A percentile compares a stretch with the other conserved stretches of the same genome.
Conservation (phyloP, 176 grass and related monocot species). For the Themeda triandra region DNA sequence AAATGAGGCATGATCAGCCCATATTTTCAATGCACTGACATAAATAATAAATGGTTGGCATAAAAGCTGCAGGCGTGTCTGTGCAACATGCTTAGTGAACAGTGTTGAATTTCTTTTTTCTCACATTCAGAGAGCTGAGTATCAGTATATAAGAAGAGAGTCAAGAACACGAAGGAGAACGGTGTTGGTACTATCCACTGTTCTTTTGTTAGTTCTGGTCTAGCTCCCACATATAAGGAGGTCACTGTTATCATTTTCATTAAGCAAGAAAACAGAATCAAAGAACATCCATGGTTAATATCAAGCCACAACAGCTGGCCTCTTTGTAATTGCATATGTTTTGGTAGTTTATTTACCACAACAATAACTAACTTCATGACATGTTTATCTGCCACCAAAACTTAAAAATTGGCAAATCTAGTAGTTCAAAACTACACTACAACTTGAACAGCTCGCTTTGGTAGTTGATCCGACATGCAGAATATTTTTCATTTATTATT, state of each 20-base stretch:
- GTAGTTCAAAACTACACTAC: slow-evolving; percentile 4
- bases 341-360: not conserved
- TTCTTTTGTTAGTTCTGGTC: not conserved
- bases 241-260: not conserved
- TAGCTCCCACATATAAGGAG: not conserved
- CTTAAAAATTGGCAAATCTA: not conserved
- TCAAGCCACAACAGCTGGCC: not conserved
- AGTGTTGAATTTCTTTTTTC: not conserved
- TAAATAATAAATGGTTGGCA: not conserved
- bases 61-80: not conserved
- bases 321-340: not conserved
- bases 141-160: not conserved
- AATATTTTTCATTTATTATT: slow-evolving; percentile 21
- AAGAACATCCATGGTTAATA: not conserved
- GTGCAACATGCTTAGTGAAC: not conserved
- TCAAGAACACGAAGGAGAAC: not conserved
- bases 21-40: not conserved
- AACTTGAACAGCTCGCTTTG: not conserved
- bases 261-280: not conserved
- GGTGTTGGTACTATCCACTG: not conserved
- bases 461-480: not conserved
- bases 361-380: not conserved
- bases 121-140: not conserved
- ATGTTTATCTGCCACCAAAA: not conserved
- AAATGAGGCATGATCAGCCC: not conserved